Evolutionary conservation across 139 green algal genomes (phyloP), one percentile per base, ranked within the genome.

Genomic region (Nannochloris sp.): DNA sequence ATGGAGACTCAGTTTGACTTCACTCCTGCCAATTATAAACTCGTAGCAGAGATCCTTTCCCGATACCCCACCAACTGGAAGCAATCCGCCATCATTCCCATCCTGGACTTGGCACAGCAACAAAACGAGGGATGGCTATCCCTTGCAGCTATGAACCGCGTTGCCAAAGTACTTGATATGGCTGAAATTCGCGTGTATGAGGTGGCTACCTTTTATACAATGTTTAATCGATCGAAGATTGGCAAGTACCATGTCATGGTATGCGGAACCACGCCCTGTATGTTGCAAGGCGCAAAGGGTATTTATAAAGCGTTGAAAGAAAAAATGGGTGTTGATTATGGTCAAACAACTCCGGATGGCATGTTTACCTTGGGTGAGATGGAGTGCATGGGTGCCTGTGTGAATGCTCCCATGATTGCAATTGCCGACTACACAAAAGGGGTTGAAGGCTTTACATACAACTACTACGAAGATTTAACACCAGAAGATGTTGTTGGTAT

Each of bases 351-450:
- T 6, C 24, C 31, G 70, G 90, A 97, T 64, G 94, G 94, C 29
- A 76, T 92, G 75, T 99, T 99, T 78, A 98, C 94, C 7, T 73
- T 99, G 42, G 84, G 89, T 4, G 94, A 99, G 84, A 99, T 99
- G 94, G 94, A 99, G 83, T 99, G 94, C 87, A 99, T 99, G 94
- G 94, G 94, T 14, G 86, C 80, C 9, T 99, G 94, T 78, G 94
- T 99, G 7, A 99, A 98, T 74, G 94, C 94, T 7, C 94, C 94
- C 56, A 98, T 99, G 94, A 90, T 99, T 36, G 88, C 87, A 6
- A 77, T 99, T 5, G 91, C 63, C 14, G 92, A 98, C 80, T 92
- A 90, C 78, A 84, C 73, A 30, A 79, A 79, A 44, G 87, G 86
- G 8, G 82, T 91, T 8, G 83, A 92, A 46, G 84, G 84, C 56